Percentiles rank a stretch among this genome's conserved stretches.
These are phyloP conservation scores for Cephaloascus fragrans DNA, from an alignment of 805 yeast species.

Conservation along the genomic window DNA sequence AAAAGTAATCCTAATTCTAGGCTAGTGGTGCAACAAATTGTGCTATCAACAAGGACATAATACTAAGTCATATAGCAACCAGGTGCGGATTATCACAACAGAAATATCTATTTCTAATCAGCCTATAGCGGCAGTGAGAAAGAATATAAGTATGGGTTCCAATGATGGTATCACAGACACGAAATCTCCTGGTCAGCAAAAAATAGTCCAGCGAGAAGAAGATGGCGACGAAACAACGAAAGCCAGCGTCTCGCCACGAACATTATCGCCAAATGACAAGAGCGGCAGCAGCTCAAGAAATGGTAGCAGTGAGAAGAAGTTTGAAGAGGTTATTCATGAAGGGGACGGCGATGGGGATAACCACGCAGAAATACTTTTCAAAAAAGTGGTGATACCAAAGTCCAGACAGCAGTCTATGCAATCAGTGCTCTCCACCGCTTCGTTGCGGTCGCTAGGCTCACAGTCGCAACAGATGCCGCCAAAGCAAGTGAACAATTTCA, in stretches of 20 bases:
- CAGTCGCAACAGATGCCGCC: background rate
- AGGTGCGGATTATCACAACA: no score
- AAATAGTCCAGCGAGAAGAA: no score
- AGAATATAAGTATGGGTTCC: background rate
- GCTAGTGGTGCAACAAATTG: no score
- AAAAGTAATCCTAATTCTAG: no score
- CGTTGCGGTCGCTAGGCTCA: constrained; percentile 23
- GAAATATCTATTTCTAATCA: no score
- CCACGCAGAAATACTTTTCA: constrained; percentile 17
- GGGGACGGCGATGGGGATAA: background rate
- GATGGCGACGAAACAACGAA: no score
- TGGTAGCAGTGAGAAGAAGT: background rate
- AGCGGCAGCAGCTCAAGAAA: background rate
- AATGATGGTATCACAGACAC: background rate
- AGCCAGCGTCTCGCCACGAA: no score
- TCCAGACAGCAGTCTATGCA: constrained; percentile 33
- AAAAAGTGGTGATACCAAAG: constrained; percentile 25
- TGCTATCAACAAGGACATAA: no score
- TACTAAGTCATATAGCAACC: no score
- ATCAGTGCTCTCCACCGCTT: constrained; percentile 32
- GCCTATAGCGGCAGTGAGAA: no score
- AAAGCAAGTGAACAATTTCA: background rate
- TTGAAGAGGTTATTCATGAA: constrained; percentile 1
- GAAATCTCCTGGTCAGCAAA: background rate
- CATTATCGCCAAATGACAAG: no score